Conservation (phyloP, 192 early-diverging fungal species). For the Kappamyces sp. region DNA sequence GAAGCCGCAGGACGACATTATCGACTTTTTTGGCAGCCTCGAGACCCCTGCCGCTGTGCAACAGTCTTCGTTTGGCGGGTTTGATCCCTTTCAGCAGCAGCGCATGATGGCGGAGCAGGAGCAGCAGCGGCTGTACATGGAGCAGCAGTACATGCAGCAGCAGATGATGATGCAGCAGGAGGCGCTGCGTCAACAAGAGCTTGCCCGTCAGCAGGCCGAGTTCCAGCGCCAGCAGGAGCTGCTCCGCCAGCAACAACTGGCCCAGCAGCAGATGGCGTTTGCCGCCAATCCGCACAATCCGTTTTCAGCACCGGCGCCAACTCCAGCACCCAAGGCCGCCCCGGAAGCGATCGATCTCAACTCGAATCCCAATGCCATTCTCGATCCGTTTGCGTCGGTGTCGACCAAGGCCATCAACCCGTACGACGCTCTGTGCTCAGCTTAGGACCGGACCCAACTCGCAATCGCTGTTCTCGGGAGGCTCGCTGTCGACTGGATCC, state of each 20-base stretch:
- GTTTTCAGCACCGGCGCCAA: conserved; percentile 12
- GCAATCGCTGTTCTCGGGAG: too few species aligned
- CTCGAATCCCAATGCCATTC: conserved; percentile 17
- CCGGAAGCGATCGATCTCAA: conserved; percentile 10
- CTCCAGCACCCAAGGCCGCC: conserved; percentile 12
- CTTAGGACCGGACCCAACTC: too few species aligned
- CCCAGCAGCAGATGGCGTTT: conserved; percentile 18
- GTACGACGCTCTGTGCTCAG: too few species aligned
- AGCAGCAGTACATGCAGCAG: conserved; percentile 30
- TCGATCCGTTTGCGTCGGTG: conserved; percentile 27
- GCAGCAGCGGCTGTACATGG: conserved; percentile 30
- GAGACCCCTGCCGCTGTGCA: conserved; percentile 27
- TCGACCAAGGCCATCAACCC: not conserved
- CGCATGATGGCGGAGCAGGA: conserved; percentile 27
- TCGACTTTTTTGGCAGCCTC: conserved; percentile 42
- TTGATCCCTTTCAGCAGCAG: conserved; percentile 29
- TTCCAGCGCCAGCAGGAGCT: conserved; percentile 5
- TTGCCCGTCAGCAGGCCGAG: not conserved
- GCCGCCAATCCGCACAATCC: conserved; percentile 11
- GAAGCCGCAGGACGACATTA: conserved; percentile 29
- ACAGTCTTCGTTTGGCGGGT: conserved; percentile 26
- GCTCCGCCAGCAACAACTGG: conserved; percentile 18
- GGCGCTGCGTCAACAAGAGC: conserved; percentile 27
- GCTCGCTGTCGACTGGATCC: too few species aligned
- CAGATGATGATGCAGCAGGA: conserved; percentile 25